Evolutionary conservation across 345 rosid species (phyloP), one percentile per base, ranked within the genome.

Genomic region (Viola odorata): DNA sequence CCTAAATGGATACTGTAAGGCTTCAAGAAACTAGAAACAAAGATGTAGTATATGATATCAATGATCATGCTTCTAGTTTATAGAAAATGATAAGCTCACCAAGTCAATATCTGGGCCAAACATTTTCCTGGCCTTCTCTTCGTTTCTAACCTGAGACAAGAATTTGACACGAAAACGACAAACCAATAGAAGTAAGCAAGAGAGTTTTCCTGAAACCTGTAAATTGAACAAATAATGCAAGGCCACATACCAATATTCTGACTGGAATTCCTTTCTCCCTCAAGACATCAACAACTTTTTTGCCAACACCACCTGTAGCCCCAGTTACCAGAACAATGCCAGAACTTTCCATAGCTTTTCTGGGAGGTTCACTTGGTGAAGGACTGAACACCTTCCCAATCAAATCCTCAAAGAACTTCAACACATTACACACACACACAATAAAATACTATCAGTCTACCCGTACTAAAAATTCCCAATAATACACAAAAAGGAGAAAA

Each of bases 261-360:
- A 89, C 87, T 12, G 84, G 87, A 69, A 82, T 65, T 8, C 97
- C 96, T 77, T 81, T 89, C 17, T 75, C 67, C 71, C 71, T 76
- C 64, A 92, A 77, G 48, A 84, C 64, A 61, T 84, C 79, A 55
- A 92, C 96, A 6, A 85, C 88, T 50, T 96, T 82, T 75, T 83
- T 87, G 62, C 98, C 98, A 12, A 92, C 96, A 66, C 98, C 97
- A 58, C 98, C 97, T 0, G 98, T 92, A 75, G 96, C 96, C 61
- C 98, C 98, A 72, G 84, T 84, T 12, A 92, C 97, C 57, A 92
- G 85, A 53, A 85, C 75, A 40, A 81, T 69, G 38, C 79, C 88
- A 17, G 87, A 63, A 66, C 78, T 68, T 52, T 73, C 85, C 96
- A 85, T 92, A 63, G 57, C 50, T 9, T 53, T 71, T 12, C 47